A percentile compares a stretch with the other conserved stretches of the same genome.
Evolutionary conservation across 352 stramenopile genomes (phyloP).

Genomic region (Globisporangium iwayamae): DNA sequence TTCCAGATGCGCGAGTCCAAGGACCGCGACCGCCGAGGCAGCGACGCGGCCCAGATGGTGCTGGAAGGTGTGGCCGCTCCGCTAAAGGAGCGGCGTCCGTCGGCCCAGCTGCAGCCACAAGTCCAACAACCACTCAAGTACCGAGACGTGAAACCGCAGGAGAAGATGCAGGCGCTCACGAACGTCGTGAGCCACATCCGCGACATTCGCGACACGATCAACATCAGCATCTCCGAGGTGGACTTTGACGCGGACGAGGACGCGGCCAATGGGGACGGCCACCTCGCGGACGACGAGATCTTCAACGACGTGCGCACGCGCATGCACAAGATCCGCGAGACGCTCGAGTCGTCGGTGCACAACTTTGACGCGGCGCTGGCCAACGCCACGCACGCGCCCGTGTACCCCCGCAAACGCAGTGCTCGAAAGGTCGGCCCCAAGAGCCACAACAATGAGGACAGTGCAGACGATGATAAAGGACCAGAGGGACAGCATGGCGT

Average conservation of each 20-base stretch:
- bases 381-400: conserved; percentile 34
- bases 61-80: conserved; percentile 2
- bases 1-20: conserved; percentile 52
- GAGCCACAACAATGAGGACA: not conserved
- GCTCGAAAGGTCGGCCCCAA: conserved; percentile 14
- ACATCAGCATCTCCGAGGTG: conserved; percentile 56
- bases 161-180: conserved; percentile 50
- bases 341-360: conserved; percentile 43
- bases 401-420: conserved; percentile 33
- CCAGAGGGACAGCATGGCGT: not conserved
- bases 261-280: conserved; percentile 17
- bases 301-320: conserved; percentile 57
- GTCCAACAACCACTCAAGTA: conserved; percentile 13
- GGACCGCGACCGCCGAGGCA: conserved; percentile 42
- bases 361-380: conserved; percentile 48
- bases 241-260: conserved; percentile 24
- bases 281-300: conserved; percentile 25
- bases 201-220: conserved; percentile 63
- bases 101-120: conserved; percentile 10
- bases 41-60: conserved; percentile 23
- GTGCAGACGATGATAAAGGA: not conserved
- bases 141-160: conserved; percentile 28
- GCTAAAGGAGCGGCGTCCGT: conserved; percentile 1
- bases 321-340: conserved; percentile 51
- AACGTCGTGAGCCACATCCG: conserved; percentile 65